Evolutionary conservation across 805 yeast genomes (phyloP), one percentile per base, ranked within the genome.

Genomic region (Metschnikowia henanensis): DNA sequence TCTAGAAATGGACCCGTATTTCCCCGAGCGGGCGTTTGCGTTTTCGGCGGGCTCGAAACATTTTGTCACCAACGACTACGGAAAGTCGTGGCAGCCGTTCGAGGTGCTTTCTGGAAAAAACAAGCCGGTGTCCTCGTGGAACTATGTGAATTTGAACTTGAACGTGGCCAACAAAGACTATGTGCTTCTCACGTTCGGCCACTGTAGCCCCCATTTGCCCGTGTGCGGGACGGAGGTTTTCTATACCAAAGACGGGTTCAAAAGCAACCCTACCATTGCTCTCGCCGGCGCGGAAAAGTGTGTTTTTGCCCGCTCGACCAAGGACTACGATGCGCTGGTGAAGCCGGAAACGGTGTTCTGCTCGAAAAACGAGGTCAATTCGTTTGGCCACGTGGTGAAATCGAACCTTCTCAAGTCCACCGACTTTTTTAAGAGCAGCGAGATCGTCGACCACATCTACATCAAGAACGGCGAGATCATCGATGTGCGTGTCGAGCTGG

Each of bases 61-160:
- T 7, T 75, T 56, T 47, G 60, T 65, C 33, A 75, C 86, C 2
- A 56, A 51, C 19, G 80, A 82, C 53, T 62, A 66, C 45, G 87
- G 84, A 16, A 62, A 63, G 36, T 52, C 72, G 0, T 76, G 83
- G 77, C 50, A 57, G 10, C 47, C 54, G 17, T 64, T 77, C 46
- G 66, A 65, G 4, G 37, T 68, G 17, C 56, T 60, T 6, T 62
- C 58, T 23, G 56, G 37, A 3, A 47, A 49, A 36, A 47, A 45
- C 1, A 30, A 33, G 33, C 46, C 46, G 16, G 21, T 41, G n/a
- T 36, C 37, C 8, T 29, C 51, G 6, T 37, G 45, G 43, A 22
- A 20, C 6, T 13, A 30, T 16, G 58, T 64, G 2, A 29, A 25
- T 2, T 41, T 66, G 23, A 33, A 37, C 10, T 61, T 65, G 46